These are phyloP conservation scores for Amanita phalloides DNA, from an alignment of 768 basidiomycete genomes.

Conservation along the genomic window DNA sequence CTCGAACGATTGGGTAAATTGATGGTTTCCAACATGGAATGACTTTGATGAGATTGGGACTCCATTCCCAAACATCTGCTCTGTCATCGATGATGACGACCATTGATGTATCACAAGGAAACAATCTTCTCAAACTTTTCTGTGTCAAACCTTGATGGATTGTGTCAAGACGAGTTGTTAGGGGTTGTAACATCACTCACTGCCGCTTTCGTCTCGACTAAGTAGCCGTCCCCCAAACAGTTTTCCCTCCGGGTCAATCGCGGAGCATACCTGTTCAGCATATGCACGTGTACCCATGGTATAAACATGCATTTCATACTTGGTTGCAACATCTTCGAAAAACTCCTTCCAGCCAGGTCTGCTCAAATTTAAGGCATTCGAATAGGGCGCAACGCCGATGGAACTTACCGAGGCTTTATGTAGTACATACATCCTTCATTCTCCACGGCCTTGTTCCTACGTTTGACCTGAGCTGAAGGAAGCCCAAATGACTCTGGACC, in stretches of 20 bases:
- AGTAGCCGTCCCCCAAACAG: conserved; percentile 83
- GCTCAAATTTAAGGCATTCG: conserved; percentile 9
- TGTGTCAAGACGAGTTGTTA: conserved; percentile 1
- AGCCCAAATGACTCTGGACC: conserved; percentile 65
- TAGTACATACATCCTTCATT: conserved; percentile 91
- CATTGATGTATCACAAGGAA: conserved; percentile 97
- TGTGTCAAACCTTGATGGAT: conserved; percentile 62
- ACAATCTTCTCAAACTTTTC: conserved; percentile 85
- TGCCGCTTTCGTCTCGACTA: conserved; percentile 93
- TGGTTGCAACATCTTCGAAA: conserved; percentile 53
- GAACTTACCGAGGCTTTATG: conserved; percentile 85
- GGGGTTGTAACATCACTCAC: conserved; percentile 35
- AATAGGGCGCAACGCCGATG: conserved; percentile 5
- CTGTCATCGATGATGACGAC: conserved; percentile 99
- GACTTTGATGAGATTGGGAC: conserved; percentile 93
- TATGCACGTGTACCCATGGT: conserved; percentile 99
- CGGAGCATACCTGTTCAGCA: conserved; percentile 88
- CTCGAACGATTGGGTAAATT: neutral
- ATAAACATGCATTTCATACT: conserved; percentile 99
- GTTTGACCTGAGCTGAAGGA: conserved; percentile 31
- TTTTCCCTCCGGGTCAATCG: conserved; percentile 82
- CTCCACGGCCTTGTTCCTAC: conserved; percentile 55
- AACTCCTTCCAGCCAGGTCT: conserved; percentile 83
- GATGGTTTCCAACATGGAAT: conserved; percentile 65
- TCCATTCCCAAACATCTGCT: conserved; percentile 97